Base-by-base conservation (phyloP, 2,329 filamentous ascomycete species). In the Hirsutella minnesotensis region DNA sequence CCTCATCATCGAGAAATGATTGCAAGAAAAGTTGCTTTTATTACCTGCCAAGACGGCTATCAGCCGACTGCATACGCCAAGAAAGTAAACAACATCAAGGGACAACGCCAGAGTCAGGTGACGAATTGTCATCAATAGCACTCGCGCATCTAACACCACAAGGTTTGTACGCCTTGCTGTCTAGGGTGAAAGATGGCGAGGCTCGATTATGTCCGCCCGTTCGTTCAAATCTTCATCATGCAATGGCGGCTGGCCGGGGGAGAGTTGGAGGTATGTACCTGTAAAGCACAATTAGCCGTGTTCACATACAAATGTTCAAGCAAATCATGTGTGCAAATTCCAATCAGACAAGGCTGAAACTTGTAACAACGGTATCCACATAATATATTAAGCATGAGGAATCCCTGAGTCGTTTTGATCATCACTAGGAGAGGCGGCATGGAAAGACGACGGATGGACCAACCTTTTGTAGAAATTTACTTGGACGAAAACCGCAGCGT, bases 291-390 rank as follows among this genome's bases (percentile, higher is more conserved):
- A 62, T 70, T 64, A 70, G 64, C 59, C 55, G 46, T 46, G 44
- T 47, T 33, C 43, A 44, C 45, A 37, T 42, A 43, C 36, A 9
- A 24, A 24, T 40, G 20, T 49, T 42, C 47, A 53, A 54, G 46
- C 48, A 49, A 45, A 45, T 39, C 50, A 51, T 42, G 41, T 47
- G 48, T 39, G 41, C 56, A 45, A 59, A 55, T 55, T 67, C 63
- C 59, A 64, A 67, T 79, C 75, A 79, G 75, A 79, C 75, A 79
- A 79, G 75, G 75, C 75, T 79, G 75, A 79, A 79, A 79, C 75
- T 74, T 63, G 24, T 59, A 64, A 68, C 71, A 72, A 72, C 68
- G 64, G 63, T 68, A 64, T 79, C 75, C 68, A 79, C 75, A 79
- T 78, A 47, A 57, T 75, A 53, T 77, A 66, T 79, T 79, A 73